Base-by-base conservation (phyloP, 345 rosid species). In the Sonneratia alba region DNA sequence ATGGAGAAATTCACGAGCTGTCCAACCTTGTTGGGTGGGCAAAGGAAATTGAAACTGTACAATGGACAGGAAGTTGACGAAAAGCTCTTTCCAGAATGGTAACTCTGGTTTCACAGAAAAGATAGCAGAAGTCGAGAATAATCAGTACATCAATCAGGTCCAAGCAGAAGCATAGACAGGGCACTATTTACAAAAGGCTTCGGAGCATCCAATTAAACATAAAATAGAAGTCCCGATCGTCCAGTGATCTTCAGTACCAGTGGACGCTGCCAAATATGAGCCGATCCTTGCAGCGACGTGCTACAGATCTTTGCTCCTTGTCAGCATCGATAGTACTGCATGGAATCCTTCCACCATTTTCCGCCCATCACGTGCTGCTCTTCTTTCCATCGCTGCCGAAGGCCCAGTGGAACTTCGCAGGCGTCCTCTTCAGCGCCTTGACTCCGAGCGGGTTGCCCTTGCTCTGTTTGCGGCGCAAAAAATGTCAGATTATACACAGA, bases 381-480 rank as follows among this genome's bases (percentile, higher is more conserved):
- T 71, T 80, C 70, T 47, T 69, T 70, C 79, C 83, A 27, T 42
- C 45, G 38, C 59, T 62, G 70, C 85, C 85, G 21, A 67, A 77
- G 42, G 85, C 85, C 94, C 91, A 88, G 70, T 83, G 81, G 19
- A 92, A 96, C 21, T 72, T 81, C 0, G 99, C 97, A 1, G 89
- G 91, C 36, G 87, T 87, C 51, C 97, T 86, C 85, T 73, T 87
- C 56, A 85, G 36, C 11, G 94, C 97, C 86, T 88, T 85, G 38
- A 95, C 86, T 40, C 82, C 83, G 43, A 92, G 47, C 0, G 99
- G 97, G 66, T 81, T 95, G 85, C 81, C 77, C 92, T 90, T 87
- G 87, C 98, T 89, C 98, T 94, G 91, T 75, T 19, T 66, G 7
- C 63, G 22, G 43, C 56, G 2, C 22, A 55, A 12, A 56, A 36